These are phyloP conservation scores for Colletotrichum trifolii DNA, from an alignment of 2,329 filamentous ascomycete genomes.

Conservation along the genomic window DNA sequence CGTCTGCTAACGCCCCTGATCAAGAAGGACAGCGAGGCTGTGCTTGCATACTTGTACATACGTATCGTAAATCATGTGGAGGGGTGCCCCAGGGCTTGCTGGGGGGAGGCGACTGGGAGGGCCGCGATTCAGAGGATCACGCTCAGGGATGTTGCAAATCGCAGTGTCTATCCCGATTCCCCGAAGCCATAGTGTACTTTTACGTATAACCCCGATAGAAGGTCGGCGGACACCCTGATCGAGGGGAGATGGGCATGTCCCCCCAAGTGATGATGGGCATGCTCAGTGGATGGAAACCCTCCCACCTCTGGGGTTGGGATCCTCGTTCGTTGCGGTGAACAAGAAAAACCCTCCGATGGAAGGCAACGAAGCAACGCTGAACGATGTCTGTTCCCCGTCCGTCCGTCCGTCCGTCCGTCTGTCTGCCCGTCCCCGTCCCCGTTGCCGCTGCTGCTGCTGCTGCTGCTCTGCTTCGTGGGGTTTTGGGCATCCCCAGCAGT, in stretches of 20 bases:
- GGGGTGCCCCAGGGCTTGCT: neutral
- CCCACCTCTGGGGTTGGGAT: neutral
- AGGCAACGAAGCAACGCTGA: neutral
- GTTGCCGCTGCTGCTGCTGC: neutral
- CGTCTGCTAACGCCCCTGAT: too few relatives aligned
- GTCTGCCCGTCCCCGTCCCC: neutral
- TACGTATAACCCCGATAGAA: constrained; percentile 14
- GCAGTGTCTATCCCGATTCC: constrained; percentile 31
- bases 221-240: neutral
- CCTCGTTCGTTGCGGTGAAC: constrained; percentile 8
- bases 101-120: constrained; percentile 13
- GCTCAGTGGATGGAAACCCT: constrained; percentile 13
- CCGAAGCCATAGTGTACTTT: constrained; percentile 5
- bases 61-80: constrained; percentile 26
- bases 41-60: constrained; percentile 19
- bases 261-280: constrained; percentile 8
- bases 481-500: neutral
- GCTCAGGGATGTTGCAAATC: constrained; percentile 37
- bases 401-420: neutral
- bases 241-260: constrained; percentile 12
- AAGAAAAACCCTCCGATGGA: constrained; percentile 18
- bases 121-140: constrained; percentile 37
- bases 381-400: too few relatives aligned
- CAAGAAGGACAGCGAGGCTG: constrained; percentile 21
- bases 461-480: too few relatives aligned